A percentile compares a stretch with the other conserved stretches of the same genome.
Conservation (phyloP, 805 yeast genomes). For the Millerozyma acaciae region DNA sequence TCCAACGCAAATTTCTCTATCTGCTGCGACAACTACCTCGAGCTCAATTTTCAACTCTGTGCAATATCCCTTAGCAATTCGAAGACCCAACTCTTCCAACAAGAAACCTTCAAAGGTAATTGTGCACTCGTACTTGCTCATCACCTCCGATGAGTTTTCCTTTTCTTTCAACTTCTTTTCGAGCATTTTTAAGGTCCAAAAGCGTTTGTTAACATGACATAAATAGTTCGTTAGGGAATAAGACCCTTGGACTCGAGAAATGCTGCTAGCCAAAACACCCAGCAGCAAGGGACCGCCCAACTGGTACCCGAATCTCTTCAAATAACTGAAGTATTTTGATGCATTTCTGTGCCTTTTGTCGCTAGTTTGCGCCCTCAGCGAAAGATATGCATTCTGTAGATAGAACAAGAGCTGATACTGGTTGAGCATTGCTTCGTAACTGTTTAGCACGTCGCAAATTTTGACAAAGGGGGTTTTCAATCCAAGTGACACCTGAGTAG, state of each 20-base stretch:
- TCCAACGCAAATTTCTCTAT: constrained; percentile 33
- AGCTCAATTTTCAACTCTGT: constrained; percentile 45
- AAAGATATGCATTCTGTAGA: constrained; percentile 11
- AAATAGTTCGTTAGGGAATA: constrained; percentile 13
- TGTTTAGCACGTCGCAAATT: constrained; percentile 18
- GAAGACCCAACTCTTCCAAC: constrained; percentile 12
- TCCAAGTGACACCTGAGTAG: constrained; percentile 19
- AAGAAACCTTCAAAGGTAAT: constrained; percentile 31
- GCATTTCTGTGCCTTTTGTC: background rate
- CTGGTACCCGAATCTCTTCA: constrained; percentile 32
- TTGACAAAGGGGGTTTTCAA: constrained; percentile 26
- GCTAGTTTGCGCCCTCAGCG: background rate
- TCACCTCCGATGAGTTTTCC: background rate
- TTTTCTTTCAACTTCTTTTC: constrained; percentile 10
- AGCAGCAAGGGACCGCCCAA: constrained; percentile 27
- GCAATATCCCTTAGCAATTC: constrained; percentile 44
- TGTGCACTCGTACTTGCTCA: constrained; percentile 31
- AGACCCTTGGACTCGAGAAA: constrained; percentile 13
- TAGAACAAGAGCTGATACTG: constrained; percentile 36
- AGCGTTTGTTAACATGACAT: constrained; percentile 13
- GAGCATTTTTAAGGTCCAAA: constrained; percentile 21
- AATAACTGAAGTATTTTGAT: constrained; percentile 16
- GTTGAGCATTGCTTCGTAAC: constrained; percentile 26
- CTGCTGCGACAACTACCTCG: constrained; percentile 27
- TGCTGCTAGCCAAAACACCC: constrained; percentile 13